Base-by-base conservation (phyloP, 2,329 filamentous ascomycete genomes). In the Aspergillus alliaceus region DNA sequence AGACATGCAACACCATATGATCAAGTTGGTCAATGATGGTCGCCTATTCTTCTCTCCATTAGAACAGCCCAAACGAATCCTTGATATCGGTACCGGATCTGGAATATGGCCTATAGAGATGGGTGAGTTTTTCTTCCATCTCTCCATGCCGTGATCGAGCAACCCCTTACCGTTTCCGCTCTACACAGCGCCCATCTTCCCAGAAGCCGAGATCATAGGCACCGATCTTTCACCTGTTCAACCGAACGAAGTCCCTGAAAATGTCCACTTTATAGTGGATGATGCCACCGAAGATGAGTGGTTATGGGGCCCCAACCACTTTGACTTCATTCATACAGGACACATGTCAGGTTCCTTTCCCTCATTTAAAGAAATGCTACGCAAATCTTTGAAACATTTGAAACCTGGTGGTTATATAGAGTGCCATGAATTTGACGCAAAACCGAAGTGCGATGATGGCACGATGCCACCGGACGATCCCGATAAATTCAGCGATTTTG, bases 201-300 rank as follows among this genome's bases (percentile, higher is more conserved):
- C 86, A 12, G 67, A 80, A 4, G 76, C 86, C 11, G 73, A 81
- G 59, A 79, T 90, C 29, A 80, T 82, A 49, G 87, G 86, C 31
- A 88, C 84, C 8, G 87, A 90, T 65, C 77, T 90, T 6, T 89
- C 86, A 1, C 86, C 87, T 1, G 86, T 89, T 25, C 87, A 90
- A 66, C 86, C 87, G 2, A 75, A 76, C 4, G 78, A 83, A 48
- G 86, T 91, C 1, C 89, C 90, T 0, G 82, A 84, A 18, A 93
- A 93, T 60, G 87, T 91, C 14, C 84, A 86, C 60, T 93, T 93
- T 63, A 85, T 86, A 59, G 82, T 93, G 46, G 88, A 91, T 67
- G 89, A 92, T 65, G 80, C 80, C 67, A 80, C 82, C 3, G 84
- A 86, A 66, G 76, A 80, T 1, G 82, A 88, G 54, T 86, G 85